Percentiles rank a stretch among this genome's conserved stretches.
phyloP scores from a whole-genome alignment of 169 alveolate species.

The Plasmodium yoelii region DNA sequence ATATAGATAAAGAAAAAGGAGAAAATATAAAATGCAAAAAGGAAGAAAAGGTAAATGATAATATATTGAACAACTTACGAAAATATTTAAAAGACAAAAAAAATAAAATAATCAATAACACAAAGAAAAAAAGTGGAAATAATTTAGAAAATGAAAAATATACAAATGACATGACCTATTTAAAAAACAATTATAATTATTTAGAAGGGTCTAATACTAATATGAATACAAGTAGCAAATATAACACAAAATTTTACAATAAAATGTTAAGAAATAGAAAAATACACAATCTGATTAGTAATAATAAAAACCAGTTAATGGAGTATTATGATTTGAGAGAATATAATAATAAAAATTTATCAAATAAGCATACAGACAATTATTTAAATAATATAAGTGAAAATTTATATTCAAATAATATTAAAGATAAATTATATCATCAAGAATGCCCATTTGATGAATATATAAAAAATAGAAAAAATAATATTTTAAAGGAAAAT shows the following conservation, averaged over 20 bases:
- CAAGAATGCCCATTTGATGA: not conserved
- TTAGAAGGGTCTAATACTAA: not conserved
- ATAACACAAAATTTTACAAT: not conserved
- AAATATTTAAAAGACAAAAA: conserved; percentile 9
- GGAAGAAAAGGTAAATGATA: conserved; percentile 15
- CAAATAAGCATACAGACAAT: conserved; percentile 2
- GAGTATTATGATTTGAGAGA: conserved; percentile 6
- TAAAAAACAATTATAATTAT: not conserved
- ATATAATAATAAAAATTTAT: not conserved
- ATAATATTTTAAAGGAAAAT: conserved; percentile 34
- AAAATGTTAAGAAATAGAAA: conserved; percentile 12
- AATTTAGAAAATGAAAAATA: not conserved
- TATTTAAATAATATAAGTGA: conserved; percentile 2
- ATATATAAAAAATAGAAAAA: conserved; percentile 35
- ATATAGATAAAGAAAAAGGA: not conserved
- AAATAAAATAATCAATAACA: not conserved
- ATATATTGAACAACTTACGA: conserved; percentile 23
- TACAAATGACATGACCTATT: not conserved
- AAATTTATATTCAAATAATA: conserved; percentile 3
- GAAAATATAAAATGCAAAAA: conserved; percentile 3
- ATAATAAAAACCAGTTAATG: conserved; percentile 9
- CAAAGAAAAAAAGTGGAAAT: conserved; percentile 1
- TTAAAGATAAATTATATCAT: conserved; percentile 27
- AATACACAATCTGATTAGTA: conserved; percentile 5
- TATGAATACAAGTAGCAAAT: not conserved